Evolutionary conservation across 2,329 filamentous ascomycete genomes (phyloP).

Genomic region (Peltaster fructicola): DNA sequence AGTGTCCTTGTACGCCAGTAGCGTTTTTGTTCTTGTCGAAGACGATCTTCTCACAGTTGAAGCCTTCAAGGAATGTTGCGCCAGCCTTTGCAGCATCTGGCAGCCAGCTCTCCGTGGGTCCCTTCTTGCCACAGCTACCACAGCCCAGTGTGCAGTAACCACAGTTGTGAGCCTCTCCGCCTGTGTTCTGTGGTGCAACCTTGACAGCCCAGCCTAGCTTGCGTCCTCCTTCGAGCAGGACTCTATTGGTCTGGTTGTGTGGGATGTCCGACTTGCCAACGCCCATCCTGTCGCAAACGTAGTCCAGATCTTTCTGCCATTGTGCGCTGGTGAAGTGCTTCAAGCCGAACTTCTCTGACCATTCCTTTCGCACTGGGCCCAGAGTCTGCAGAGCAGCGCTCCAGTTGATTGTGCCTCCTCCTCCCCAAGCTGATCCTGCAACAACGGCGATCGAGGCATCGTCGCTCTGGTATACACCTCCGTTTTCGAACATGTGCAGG

Average conservation of each 20-base stretch:
- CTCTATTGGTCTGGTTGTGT: constrained; percentile 55
- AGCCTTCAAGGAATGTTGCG: constrained; percentile 70
- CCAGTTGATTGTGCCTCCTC: constrained; percentile 83
- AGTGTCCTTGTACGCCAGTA: constrained; percentile 54
- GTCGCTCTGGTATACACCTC: constrained; percentile 38
- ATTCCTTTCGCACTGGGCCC: constrained; percentile 60
- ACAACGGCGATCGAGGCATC: constrained; percentile 38
- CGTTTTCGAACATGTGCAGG: constrained; percentile 51
- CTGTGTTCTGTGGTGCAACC: constrained; percentile 63
- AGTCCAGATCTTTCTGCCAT: constrained; percentile 64
- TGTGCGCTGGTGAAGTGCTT: constrained; percentile 55
- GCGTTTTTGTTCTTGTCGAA: constrained; percentile 48
- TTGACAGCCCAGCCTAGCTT: constrained; percentile 56
- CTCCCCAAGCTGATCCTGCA: constrained; percentile 61
- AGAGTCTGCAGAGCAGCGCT: constrained; percentile 51
- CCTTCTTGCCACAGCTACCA: constrained; percentile 54
- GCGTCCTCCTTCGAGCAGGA: constrained; percentile 56
- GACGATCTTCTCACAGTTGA: constrained; percentile 50
- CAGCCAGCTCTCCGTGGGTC: constrained; percentile 58
- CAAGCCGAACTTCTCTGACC: constrained; percentile 49
- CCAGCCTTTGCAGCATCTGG: constrained; percentile 63
- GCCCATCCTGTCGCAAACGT: constrained; percentile 64
- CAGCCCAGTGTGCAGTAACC: constrained; percentile 44
- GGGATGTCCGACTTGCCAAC: constrained; percentile 46
- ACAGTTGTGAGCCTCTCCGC: constrained; percentile 55